Base-by-base conservation (phyloP, 768 basidiomycete genomes). In the Macrolepiota dolichaula region DNA sequence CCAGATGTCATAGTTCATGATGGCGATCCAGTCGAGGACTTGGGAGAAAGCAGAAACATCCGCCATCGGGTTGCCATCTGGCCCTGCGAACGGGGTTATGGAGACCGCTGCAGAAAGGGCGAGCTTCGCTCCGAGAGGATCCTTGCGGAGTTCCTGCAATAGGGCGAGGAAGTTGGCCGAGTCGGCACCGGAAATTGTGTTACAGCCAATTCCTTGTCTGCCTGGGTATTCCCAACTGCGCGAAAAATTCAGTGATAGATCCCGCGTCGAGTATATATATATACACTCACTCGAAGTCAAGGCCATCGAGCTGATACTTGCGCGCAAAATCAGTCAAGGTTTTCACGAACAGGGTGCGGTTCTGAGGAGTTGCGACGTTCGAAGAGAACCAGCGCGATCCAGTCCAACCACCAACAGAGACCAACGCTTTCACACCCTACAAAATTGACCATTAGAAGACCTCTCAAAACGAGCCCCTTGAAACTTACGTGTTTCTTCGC, bases 201-300 rank as follows among this genome's bases (percentile, higher is more conserved):
- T 96, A 65, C 90, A 91, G 1, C 84, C 85, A 5, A 89, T 80
- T 24, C 94, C 94, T 63, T 80, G 79, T 6, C 74, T 70, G 59
- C 77, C 82, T 1, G 94, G 94, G 70, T 91, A 95, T 75, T 96
- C 94, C 94, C 94, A 96, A 68, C 92, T 94, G 42, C 5, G 55
- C 27, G 25, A 42, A 7, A 4, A 25, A 22, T 7, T 56, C 19
- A 64, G 53, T 11, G n/a, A 40, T 38, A 17, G n/a, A 22, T 35
- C 22, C 4, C 13, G n/a, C 29, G 50, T 50, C 29, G 49, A 35
- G 63, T n/a, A n/a, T n/a, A n/a, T n/a, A 2, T 36, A 15, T 46
- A 17, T 61, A 13, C 3, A 64, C 79, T 51, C 68, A 83, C 81
- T 82, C 81, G 57, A 79, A 77, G 63, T 86, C 81, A 57, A 91